phyloP scores from a whole-genome alignment of 345 rosid genomes.

The Lepidium didymum region DNA sequence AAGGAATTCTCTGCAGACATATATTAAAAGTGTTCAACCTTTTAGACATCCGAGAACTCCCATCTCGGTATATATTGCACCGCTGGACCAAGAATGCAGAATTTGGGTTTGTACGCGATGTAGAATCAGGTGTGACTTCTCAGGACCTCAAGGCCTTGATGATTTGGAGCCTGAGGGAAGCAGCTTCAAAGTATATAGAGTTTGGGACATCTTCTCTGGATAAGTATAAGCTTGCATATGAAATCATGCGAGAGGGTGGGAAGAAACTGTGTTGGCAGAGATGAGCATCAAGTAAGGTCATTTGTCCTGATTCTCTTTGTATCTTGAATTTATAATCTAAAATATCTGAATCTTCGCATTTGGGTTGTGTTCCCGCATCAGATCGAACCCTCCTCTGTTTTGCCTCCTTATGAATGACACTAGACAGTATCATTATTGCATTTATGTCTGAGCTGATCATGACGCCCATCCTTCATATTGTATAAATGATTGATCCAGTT shows the following conservation, averaged over 20 bases:
- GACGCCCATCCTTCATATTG: background rate
- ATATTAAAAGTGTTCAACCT: constrained; percentile 62
- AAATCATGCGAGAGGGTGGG: constrained; percentile 76
- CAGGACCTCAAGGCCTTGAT: constrained; percentile 61
- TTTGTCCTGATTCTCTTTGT: constrained; percentile 7
- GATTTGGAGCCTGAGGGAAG: constrained; percentile 86
- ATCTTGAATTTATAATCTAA: background rate
- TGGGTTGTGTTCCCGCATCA: background rate
- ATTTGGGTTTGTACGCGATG: constrained; percentile 43
- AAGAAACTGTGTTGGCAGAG: constrained; percentile 69
- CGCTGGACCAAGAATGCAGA: constrained; percentile 83
- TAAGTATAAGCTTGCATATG: constrained; percentile 71
- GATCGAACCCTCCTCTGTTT: background rate
- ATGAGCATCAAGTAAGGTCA: constrained; percentile 26
- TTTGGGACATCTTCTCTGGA: constrained; percentile 60
- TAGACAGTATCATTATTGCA: background rate
- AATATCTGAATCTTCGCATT: background rate
- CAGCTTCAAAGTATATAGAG: constrained; percentile 71
- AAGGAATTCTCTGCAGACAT: constrained; percentile 81
- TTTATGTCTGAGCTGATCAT: background rate
- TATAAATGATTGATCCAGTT: background rate
- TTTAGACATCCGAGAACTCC: constrained; percentile 64
- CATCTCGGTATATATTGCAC: constrained; percentile 60
- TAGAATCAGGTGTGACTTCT: constrained; percentile 48
- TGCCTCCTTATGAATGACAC: background rate